Conservation (phyloP, 345 rosid genomes). For the Salix exigua region DNA sequence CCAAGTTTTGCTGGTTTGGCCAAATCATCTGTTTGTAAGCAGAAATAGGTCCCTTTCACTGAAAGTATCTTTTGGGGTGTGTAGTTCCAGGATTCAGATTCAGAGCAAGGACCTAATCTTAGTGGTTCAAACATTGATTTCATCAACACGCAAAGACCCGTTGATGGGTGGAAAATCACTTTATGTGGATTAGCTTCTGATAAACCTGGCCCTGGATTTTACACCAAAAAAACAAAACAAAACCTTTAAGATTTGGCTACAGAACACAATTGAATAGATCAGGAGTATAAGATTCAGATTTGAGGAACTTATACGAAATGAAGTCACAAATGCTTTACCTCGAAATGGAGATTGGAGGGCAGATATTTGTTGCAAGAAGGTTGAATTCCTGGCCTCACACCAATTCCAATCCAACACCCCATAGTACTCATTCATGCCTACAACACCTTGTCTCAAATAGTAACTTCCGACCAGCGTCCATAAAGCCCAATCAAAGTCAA, state of each 20-base stretch:
- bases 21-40: conserved; percentile 50
- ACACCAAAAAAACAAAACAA: background rate
- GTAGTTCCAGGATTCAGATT: conserved; percentile 76
- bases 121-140: conserved; percentile 42
- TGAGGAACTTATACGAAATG: background rate
- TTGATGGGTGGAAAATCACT: conserved; percentile 71
- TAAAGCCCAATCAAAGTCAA: conserved; percentile 78
- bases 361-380: conserved; percentile 52
- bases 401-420: conserved; percentile 64
- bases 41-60: conserved; percentile 50
- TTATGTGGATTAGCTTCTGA: conserved; percentile 46
- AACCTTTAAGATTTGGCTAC: background rate
- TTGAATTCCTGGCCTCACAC: conserved; percentile 53
- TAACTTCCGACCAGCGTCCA: conserved; percentile 88
- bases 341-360: conserved; percentile 58
- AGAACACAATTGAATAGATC: background rate
- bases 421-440: conserved; percentile 59
- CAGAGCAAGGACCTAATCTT: conserved; percentile 59
- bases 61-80: conserved; percentile 40
- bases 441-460: conserved; percentile 65
- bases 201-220: conserved; percentile 66
- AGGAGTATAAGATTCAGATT: background rate
- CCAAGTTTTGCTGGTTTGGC: conserved; percentile 45
- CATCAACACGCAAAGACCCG: conserved; percentile 66
- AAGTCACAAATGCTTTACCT: conserved; percentile 30